Base-by-base conservation (phyloP, 495 filamentous ascomycete genomes). In the Zalerion maritima region DNA sequence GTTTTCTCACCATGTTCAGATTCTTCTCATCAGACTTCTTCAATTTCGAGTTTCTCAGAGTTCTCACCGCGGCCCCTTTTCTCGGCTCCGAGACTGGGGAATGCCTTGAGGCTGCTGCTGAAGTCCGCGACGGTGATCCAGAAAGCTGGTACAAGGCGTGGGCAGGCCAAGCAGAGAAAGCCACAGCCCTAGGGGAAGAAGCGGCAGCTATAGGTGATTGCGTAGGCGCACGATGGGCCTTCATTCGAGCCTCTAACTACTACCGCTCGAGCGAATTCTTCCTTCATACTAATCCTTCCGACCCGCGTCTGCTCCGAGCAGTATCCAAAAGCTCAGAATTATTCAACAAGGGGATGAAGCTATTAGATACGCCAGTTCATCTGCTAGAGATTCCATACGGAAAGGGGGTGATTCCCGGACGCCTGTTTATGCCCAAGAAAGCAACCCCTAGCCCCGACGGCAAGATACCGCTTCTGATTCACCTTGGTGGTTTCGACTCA, bases 31-130 rank as follows among this genome's bases (percentile, higher is more conserved):
- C 28, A 23, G 22, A 9, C 15, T 62, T 62, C 17, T 63, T 58
- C 49, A 32, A 67, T 28, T 69, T 71, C 41, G 64, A 71, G 28
- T 18, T 39, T 3, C 11, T 55, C 5, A 56, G 64, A 0, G 23
- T 69, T 9, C 52, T 71, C 3, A 49, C 45, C 27, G 57, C 31
- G 1, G 42, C 56, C 0, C 41, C 52, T 0, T 28, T 28, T 18
- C 47, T 43, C 2, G 63, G 63, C 8, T 37, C 33, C 26, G 66
- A 71, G 4, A 32, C 55, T 5, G 50, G 32, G 1, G 63, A 71
- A 33, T 41, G 38, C 14, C 47, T 64, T 5, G 50, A 55, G 12
- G 59, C 56, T 1, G 39, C 42, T 0, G 41, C 35, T 5, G 28
- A 53, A 8, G 59, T 67, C 47, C 49, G 46, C 14, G 24, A 50